Evolutionary conservation across 1,139 yeast species (phyloP), one percentile per base, ranked within the genome.

Genomic region (Suhomyces choctaworum): DNA sequence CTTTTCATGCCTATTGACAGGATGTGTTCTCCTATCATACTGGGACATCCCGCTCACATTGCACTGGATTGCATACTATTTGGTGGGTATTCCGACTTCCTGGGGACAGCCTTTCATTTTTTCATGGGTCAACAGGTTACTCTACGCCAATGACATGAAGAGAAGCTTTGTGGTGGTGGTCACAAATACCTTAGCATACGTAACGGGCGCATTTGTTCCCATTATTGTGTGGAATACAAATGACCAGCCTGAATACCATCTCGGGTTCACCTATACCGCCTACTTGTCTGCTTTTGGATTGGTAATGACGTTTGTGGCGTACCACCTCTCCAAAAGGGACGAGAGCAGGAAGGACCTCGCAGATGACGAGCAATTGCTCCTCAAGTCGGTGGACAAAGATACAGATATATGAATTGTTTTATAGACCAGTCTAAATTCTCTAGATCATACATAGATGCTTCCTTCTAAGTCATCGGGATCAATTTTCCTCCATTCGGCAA

Each of bases 231-330:
- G 53, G 47, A 62, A 69, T 43, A 68, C 80, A n/a, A 48, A 52
- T n/a, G 74, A 70, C 33, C 58, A 66, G 37, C 82, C 82, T 0
- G 40, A 47, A 22, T 77, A 75, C 52, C 58, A 51, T 39, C 58
- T 65, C 34, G 82, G 82, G 1, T 76, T 73, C 46, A 60, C 68
- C 2, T 77, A 74, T 46, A 76, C 74, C 7, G 73, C 79, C 0
- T 58, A 64, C 31, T 58, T 77, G 32, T 41, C 67, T 4, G 38
- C 63, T 0, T 47, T 71, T 19, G 81, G 81, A 0, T 45, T 72
- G 20, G 28, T 65, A 3, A 30, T 66, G 45, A 70, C 77, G 3
- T 12, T 25, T 8, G 24, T 46, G 11, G 51, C 48, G 0, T 36
- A 40, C 39, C 16, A 24, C 14, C 29, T 44, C 7, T 34, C 45